Conservation (phyloP, 108 stramenopile genomes). For the Skeletonema potamos region DNA sequence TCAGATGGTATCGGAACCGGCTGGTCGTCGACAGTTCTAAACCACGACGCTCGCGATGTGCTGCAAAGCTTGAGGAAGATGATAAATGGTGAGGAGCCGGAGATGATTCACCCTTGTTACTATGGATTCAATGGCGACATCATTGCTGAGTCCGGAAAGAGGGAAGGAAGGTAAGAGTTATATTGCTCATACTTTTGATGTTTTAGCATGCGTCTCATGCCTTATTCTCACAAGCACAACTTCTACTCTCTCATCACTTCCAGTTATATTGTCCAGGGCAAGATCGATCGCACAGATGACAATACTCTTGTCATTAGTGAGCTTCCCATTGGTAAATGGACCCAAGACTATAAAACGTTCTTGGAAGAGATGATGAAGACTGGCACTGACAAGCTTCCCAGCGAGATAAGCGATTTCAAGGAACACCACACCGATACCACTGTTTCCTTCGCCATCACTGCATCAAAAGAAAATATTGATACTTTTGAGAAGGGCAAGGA, state of each 20-base stretch:
- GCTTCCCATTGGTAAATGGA: constrained; percentile 96
- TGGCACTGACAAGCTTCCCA: constrained; percentile 52
- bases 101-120: constrained; percentile 79
- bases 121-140: constrained; percentile 86
- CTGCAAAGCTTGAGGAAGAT: constrained; percentile 87
- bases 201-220: no score
- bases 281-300: constrained; percentile 81
- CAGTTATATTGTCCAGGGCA: constrained; percentile 70
- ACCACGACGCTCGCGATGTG: constrained; percentile 88
- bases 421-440: constrained; percentile 99
- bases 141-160: constrained; percentile 50
- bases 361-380: constrained; percentile 73
- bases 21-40: constrained; percentile 83
- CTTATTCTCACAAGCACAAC: no score
- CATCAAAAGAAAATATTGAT: constrained; percentile 81
- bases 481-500: constrained; percentile 73
- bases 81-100: constrained; percentile 70
- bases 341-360: constrained; percentile 95
- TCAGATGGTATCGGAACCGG: constrained; percentile 99
- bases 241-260: no score
- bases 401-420: constrained; percentile 90
- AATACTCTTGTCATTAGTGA: constrained; percentile 89
- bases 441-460: constrained; percentile 91
- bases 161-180: constrained; percentile 23
- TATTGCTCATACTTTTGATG: no score